phyloP scores from a whole-genome alignment of 2,329 filamentous ascomycete species.

The Colletotrichum paranaense region DNA sequence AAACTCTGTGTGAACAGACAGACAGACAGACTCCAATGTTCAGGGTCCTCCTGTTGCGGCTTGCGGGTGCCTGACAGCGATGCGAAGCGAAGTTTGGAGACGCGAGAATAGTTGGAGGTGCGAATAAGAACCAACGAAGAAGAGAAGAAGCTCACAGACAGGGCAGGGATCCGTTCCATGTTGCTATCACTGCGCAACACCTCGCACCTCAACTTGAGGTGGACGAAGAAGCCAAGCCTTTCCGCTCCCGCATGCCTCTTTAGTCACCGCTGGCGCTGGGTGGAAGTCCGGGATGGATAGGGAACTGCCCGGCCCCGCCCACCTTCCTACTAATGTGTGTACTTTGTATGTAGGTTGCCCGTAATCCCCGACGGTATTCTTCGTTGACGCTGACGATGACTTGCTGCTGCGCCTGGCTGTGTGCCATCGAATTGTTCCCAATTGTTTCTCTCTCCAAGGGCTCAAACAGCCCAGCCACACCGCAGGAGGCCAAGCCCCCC shows the following conservation, averaged over 20 bases:
- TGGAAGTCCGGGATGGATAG: not conserved
- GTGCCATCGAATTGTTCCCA: not conserved
- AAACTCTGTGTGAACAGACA: not conserved
- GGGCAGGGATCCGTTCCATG: not conserved
- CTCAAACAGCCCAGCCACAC: not conserved
- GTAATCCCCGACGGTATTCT: not conserved
- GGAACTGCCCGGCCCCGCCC: not conserved
- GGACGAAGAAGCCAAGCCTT: constrained; percentile 15
- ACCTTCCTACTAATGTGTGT: not conserved
- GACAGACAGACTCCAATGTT: not conserved
- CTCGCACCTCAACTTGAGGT: too few relatives aligned
- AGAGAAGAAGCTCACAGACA: not conserved
- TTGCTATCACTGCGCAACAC: constrained; percentile 17
- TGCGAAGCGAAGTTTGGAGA: constrained; percentile 4
- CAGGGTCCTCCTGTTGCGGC: constrained; percentile 15
- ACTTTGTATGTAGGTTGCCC: too few relatives aligned
- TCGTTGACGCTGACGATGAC: not conserved
- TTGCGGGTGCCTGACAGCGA: constrained; percentile 10
- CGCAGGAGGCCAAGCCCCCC: constrained; percentile 8
- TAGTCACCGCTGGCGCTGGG: not conserved
- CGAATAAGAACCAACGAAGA: constrained; percentile 10
- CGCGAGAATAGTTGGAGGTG: not conserved
- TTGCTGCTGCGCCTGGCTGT: constrained; percentile 6
- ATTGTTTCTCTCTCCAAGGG: not conserved
- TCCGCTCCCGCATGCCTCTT: constrained; percentile 9